Base-by-base conservation (phyloP, 2,329 filamentous ascomycete species). In the Fusarium nematophilum region DNA sequence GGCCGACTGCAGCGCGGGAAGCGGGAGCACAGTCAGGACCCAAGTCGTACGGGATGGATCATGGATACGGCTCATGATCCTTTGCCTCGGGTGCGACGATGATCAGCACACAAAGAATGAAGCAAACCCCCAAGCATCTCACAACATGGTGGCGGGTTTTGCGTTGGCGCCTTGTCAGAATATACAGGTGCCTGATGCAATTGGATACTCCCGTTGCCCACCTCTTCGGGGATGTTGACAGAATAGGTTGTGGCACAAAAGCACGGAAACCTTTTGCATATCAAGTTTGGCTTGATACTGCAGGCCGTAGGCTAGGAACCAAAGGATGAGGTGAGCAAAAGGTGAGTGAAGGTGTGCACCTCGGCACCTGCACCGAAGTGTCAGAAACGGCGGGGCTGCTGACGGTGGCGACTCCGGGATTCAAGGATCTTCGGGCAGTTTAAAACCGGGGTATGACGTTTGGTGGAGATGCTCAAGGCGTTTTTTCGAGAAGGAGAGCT, bases 381-480 rank as follows among this genome's bases (percentile, higher is more conserved):
- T 48, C 50, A 60, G 45, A 55, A 56, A 56, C 53, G 39, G 54
- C 36, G 45, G 54, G 57, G 40, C 15, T 45, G 49, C 49, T 45
- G 25, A 39, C 42, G 30, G 47, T 58, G 53, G 56, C 54, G 53
- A 61, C 18, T 50, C 46, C 43, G 58, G 39, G 39, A 54, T 42
- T 57, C 47, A 48, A 29, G 42, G 14, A 23, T 47, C 48, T 38
- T 45, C 10, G 47, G 34, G 37, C 31, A 37, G 15, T 42, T 38
- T 38, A 21, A 46, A 44, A 46, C 56, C 55, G 50, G 60, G 60
- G 46, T 44, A 45, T 64, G 46, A 53, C 59, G 50, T 38, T 47
- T 38, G 26, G 59, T 64, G 55, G 59, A 39, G 39, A 55, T n/a
- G 39, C 58, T 55, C 46, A 57, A 64, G 55, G 59, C 59, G 23